phyloP scores from a whole-genome alignment of 2,329 filamentous ascomycete species.

The Botrytis sinoallii region DNA sequence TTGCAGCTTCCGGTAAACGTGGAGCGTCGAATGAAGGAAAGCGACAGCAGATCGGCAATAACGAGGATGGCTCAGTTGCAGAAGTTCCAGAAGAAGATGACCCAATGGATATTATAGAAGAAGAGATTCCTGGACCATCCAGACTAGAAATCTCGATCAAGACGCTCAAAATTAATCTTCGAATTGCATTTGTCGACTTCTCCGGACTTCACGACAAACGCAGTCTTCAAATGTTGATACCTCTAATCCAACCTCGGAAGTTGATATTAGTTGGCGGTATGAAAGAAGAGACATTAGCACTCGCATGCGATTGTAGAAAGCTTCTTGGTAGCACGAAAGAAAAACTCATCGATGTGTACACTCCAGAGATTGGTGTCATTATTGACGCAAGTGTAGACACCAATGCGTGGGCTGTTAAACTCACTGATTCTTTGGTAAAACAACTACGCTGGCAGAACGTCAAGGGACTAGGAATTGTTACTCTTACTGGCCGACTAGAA shows the following conservation, averaged over 20 bases:
- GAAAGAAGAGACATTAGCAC: slow-evolving; percentile 69
- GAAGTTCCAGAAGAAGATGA: slow-evolving; percentile 53
- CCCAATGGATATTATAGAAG: slow-evolving; percentile 54
- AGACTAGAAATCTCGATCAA: slow-evolving; percentile 68
- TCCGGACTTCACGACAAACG: slow-evolving; percentile 89
- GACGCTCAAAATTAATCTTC: slow-evolving; percentile 65
- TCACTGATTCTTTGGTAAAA: slow-evolving; percentile 80
- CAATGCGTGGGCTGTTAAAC: slow-evolving; percentile 92
- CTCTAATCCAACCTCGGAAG: slow-evolving; percentile 89
- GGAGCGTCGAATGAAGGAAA: slow-evolving; percentile 50
- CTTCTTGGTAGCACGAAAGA: slow-evolving; percentile 51
- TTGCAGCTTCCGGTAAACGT: slow-evolving; percentile 44
- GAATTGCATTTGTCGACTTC: slow-evolving; percentile 87
- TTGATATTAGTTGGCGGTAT: slow-evolving; percentile 86
- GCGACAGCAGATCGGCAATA: slow-evolving; percentile 49
- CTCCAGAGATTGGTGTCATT: slow-evolving; percentile 67
- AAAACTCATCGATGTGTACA: slow-evolving; percentile 69
- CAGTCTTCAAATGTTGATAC: slow-evolving; percentile 90
- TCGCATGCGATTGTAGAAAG: slow-evolving; percentile 78
- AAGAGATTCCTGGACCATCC: slow-evolving; percentile 62
- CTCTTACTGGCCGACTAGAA: slow-evolving; percentile 74
- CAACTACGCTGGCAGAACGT: slow-evolving; percentile 94
- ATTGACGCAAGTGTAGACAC: slow-evolving; percentile 95
- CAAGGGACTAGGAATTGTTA: slow-evolving; percentile 83
- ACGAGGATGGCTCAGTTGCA: slow-evolving; percentile 38